A percentile compares a stretch with the other conserved stretches of the same genome.
Conservation (phyloP, 139 green algal species). For the Chlorokybus atmophyticus region DNA sequence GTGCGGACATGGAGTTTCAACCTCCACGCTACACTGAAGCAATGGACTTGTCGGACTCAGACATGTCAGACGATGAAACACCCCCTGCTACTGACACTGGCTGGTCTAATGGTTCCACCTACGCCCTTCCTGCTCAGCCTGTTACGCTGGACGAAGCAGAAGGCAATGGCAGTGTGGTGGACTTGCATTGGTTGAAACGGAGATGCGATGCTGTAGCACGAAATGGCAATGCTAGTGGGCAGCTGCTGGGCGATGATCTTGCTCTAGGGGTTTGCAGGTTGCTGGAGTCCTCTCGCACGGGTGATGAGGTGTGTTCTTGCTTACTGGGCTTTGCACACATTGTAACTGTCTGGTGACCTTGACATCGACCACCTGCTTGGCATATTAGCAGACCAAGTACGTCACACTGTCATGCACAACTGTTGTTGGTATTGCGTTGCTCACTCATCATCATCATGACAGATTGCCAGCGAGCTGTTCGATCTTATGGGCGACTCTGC, state of each 20-base stretch:
- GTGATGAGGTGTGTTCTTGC: slow-evolving; percentile 14
- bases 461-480: slow-evolving; percentile 15
- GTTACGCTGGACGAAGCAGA: slow-evolving; percentile 4
- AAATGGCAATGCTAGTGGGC: slow-evolving; percentile 1
- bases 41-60: neutral
- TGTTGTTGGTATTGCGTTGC: slow-evolving; percentile 6
- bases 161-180: too few species aligned
- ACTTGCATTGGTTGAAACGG: slow-evolving; percentile 9
- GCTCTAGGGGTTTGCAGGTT: slow-evolving; percentile 9
- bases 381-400: slow-evolving; percentile 6
- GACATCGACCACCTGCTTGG: neutral
- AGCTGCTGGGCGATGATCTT: slow-evolving; percentile 20
- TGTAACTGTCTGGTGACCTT: neutral
- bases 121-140: neutral
- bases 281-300: slow-evolving; percentile 15
- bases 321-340: neutral
- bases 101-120: neutral
- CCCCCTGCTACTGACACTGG: neutral
- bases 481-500: slow-evolving; percentile 17
- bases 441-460: slow-evolving; percentile 1
- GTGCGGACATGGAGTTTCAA: slow-evolving; percentile 7
- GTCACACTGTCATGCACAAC: neutral
- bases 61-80: neutral
- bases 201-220: slow-evolving; percentile 1
- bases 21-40: neutral